A percentile compares a stretch with the other conserved stretches of the same genome.
Conservation (phyloP, 2,329 filamentous ascomycete genomes). For the Lanzia echinophila region DNA sequence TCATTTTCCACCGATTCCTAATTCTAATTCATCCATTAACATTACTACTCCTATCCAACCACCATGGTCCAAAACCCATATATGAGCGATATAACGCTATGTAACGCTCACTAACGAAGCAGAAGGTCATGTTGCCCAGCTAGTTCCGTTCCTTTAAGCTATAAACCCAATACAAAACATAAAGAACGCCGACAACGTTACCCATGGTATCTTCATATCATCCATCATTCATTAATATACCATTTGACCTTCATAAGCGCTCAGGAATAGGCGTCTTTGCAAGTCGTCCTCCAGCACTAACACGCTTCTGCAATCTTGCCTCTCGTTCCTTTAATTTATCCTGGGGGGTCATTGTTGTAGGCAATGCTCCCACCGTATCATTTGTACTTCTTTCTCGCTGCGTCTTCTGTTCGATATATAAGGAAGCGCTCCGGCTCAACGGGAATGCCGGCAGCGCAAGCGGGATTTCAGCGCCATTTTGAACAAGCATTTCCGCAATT, state of each 20-base stretch:
- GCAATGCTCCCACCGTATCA: slow-evolving; percentile 58
- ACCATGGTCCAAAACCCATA: background rate
- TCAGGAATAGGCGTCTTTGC: slow-evolving; percentile 36
- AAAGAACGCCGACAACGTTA: slow-evolving; percentile 28
- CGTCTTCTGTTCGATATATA: slow-evolving; percentile 78
- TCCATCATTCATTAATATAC: slow-evolving; percentile 23
- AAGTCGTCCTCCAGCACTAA: slow-evolving; percentile 69
- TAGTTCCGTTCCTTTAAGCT: background rate
- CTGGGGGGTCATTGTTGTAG: slow-evolving; percentile 39
- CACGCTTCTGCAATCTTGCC: slow-evolving; percentile 66
- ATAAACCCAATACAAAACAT: slow-evolving; percentile 8
- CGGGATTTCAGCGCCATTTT: slow-evolving; percentile 90
- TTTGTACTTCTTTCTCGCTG: slow-evolving; percentile 36
- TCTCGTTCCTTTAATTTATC: slow-evolving; percentile 60
- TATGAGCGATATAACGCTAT: background rate
- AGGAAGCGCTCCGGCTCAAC: slow-evolving; percentile 69
- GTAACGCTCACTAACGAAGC: background rate
- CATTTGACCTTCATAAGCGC: slow-evolving; percentile 16
- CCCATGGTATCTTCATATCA: slow-evolving; percentile 30
- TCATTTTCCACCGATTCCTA: no score
- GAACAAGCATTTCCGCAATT: slow-evolving; percentile 81
- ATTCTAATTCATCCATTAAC: no score
- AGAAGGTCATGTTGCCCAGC: background rate
- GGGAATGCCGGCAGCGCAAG: slow-evolving; percentile 70
- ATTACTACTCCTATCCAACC: no score